Evolutionary conservation across 371 early-diverging fungal genomes (phyloP).

Genomic region (Actinomucor elegans): DNA sequence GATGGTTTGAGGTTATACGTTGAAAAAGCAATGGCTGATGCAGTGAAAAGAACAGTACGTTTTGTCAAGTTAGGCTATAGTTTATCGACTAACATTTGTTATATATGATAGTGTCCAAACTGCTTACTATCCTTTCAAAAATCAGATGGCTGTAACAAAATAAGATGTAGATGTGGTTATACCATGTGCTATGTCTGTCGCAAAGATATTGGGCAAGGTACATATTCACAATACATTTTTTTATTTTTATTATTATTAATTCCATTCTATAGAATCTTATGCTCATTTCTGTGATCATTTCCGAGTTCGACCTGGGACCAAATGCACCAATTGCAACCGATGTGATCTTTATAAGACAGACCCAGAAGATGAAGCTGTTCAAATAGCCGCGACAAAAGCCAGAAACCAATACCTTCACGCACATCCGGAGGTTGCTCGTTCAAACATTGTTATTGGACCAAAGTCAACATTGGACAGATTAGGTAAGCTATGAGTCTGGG

Average conservation of each 20-base stretch:
- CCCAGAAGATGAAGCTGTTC: constrained; percentile 50
- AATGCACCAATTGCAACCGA: constrained; percentile 53
- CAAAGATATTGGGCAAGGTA: constrained; percentile 49
- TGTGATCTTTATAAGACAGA: constrained; percentile 64
- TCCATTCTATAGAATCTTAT: constrained; percentile 46
- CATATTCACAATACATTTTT: neutral
- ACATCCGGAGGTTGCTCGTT: constrained; percentile 36
- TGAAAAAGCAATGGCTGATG: constrained; percentile 68
- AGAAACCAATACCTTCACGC: constrained; percentile 47
- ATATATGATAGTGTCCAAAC: constrained; percentile 51
- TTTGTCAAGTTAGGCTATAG: too few species aligned
- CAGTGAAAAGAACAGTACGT: constrained; percentile 66
- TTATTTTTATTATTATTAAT: neutral
- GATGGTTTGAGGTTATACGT: constrained; percentile 63
- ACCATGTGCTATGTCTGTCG: constrained; percentile 72
- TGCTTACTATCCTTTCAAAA: constrained; percentile 64
- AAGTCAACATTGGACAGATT: constrained; percentile 20
- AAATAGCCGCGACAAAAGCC: constrained; percentile 51
- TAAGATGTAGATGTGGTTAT: constrained; percentile 64
- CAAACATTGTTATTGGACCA: constrained; percentile 30
- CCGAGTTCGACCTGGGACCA: constrained; percentile 48
- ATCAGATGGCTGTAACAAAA: constrained; percentile 70
- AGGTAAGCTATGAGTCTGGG: constrained; percentile 1
- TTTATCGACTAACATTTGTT: too few species aligned
- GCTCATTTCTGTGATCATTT: constrained; percentile 69